Evolutionary conservation across 2,329 filamentous ascomycete species (phyloP), one percentile per base, ranked within the genome.

Genomic region (Paecilomyces variotii): DNA sequence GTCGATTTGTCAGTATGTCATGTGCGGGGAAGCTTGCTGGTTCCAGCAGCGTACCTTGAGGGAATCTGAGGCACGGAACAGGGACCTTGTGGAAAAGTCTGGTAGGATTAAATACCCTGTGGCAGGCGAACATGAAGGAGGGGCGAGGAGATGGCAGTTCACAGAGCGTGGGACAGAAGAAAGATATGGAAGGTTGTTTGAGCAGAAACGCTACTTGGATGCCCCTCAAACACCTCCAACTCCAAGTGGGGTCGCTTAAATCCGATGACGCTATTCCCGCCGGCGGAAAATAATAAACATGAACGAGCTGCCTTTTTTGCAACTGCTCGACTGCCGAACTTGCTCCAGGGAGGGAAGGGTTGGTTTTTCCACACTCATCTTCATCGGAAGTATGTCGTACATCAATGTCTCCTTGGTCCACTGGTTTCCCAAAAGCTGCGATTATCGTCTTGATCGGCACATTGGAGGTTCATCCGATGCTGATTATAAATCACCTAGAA

Each of bases 1-100:
- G 50, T 32, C 1, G 11, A 32, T 65, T n/a, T 63, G 61, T 65
- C 53, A 62, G 59, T 24, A 45, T 56, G 53, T 54, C 50, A 32
- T 53, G 54, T 35, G 61, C 58, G 57, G 58, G 14, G 27, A 7
- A 53, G 49, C 35, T 52, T 39, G 52, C 26, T 25, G 6, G 7
- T 27, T 27, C 35, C 28, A 11, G 39, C 50, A 39, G 55, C 54
- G 32, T 34, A 54, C 34, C 55, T 50, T 39, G 39, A 11, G 45
- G 10, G n/a, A 56, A n/a, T 7, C 34, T 24, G 30, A 56, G 11
- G 39, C 27, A n/a, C 45, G 35, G 55, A 51, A 34, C 39, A 25
- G 45, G 45, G n/a, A 56, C 55, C 55, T 34, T 50, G 55, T 27
- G 39, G 26, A 39, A 55, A 24, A 55, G 34, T 4, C 11, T 50